These are phyloP conservation scores for Aegilops bicornis DNA, from an alignment of 176 grass and related monocot genomes.

Conservation along the genomic window DNA sequence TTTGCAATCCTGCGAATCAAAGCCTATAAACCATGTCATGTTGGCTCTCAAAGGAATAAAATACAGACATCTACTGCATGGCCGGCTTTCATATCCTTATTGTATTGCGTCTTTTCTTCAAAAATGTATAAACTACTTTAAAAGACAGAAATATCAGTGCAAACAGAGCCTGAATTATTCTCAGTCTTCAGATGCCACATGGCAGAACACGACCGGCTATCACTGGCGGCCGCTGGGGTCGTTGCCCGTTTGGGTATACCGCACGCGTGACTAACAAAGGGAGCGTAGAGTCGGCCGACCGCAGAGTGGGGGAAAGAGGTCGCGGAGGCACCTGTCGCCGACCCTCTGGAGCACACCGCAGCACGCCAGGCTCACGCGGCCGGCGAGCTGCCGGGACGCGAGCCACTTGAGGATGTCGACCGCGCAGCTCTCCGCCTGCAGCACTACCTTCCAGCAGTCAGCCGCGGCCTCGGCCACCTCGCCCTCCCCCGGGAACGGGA, in stretches of 20 bases:
- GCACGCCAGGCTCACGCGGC: neutral
- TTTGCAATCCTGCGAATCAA: too few species aligned
- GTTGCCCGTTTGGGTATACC: neutral
- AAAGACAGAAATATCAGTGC: too few species aligned
- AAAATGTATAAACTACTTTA: too few species aligned
- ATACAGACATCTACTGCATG: too few species aligned
- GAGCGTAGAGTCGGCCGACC: constrained; percentile 6
- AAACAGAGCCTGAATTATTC: neutral
- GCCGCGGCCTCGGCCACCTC: neutral
- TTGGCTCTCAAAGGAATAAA: too few species aligned
- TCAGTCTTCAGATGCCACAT: neutral
- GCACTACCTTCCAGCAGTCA: constrained; percentile 14
- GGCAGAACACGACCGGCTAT: neutral
- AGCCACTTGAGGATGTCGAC: constrained; percentile 19
- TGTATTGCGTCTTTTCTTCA: too few species aligned
- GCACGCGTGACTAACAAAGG: constrained; percentile 6
- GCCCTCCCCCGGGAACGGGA: neutral
- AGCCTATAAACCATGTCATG: too few species aligned
- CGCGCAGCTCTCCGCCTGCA: neutral
- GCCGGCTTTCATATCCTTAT: too few species aligned
- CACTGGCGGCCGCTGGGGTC: neutral
- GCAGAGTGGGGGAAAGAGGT: neutral
- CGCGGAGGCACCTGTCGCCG: constrained; percentile 17
- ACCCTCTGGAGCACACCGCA: constrained; percentile 9
- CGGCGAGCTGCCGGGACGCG: neutral